Evolutionary conservation across 1,284 basidiomycete species (phyloP).

Genomic region (Violaceomyces palustris): DNA sequence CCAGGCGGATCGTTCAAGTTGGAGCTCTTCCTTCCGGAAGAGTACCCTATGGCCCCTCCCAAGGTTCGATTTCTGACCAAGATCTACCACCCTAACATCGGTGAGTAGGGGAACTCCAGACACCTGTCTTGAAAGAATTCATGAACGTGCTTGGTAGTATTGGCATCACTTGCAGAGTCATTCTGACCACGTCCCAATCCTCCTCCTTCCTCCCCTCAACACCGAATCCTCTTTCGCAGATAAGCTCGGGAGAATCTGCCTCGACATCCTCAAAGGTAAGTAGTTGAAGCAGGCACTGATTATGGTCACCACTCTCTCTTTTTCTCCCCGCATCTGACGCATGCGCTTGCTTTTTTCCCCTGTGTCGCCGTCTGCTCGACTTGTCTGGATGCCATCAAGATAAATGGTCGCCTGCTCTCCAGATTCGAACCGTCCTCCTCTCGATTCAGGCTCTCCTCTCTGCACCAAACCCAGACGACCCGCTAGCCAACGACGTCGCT

Average conservation of each 20-base stretch:
- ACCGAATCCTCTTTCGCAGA: conserved; percentile 59
- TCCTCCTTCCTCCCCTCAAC: background rate
- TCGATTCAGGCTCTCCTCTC: conserved; percentile 93
- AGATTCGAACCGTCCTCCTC: conserved; percentile 93
- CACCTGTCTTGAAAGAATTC: background rate
- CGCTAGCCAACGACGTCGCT: conserved; percentile 84
- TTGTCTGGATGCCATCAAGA: conserved; percentile 58
- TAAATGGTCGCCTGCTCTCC: conserved; percentile 97
- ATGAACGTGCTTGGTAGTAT: background rate
- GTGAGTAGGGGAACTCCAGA: conserved; percentile 56
- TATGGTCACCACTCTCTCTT: no score
- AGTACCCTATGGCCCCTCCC: conserved; percentile 98
- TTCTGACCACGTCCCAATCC: background rate
- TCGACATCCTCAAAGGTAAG: conserved; percentile 90
- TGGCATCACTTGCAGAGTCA: background rate
- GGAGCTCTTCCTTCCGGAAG: conserved; percentile 94
- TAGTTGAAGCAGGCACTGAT: no score
- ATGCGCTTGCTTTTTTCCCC: background rate
- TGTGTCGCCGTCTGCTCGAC: background rate
- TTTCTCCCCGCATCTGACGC: background rate
- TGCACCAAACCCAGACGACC: conserved; percentile 96
- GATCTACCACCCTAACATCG: conserved; percentile 99
- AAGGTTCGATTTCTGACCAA: conserved; percentile 98
- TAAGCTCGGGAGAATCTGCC: conserved; percentile 93
- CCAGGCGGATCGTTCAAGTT: conserved; percentile 75